Evolutionary conservation across 1,284 basidiomycete species (phyloP).

Genomic region (Sporisorium reilianum): DNA sequence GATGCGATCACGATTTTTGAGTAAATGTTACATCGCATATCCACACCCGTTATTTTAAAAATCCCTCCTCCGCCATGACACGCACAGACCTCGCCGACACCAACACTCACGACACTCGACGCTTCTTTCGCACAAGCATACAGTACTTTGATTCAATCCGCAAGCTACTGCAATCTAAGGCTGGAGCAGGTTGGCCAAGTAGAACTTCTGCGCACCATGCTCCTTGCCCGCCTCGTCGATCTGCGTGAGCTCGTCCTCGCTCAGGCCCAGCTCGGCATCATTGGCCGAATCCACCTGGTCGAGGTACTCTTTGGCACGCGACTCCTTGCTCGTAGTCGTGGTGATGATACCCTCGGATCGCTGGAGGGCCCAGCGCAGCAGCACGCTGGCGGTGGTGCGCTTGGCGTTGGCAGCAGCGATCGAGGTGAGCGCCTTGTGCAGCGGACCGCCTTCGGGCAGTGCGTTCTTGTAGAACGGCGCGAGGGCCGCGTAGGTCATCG

Average conservation of each 20-base stretch:
- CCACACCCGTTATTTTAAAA: background rate
- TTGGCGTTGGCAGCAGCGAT: constrained; percentile 42
- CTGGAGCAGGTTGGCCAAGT: constrained; percentile 43
- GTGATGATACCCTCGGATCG: constrained; percentile 53
- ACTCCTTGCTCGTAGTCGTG: constrained; percentile 51
- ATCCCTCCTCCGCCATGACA: background rate
- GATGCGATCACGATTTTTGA: constrained; percentile 31
- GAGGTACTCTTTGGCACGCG: constrained; percentile 45
- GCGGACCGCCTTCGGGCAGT: constrained; percentile 31
- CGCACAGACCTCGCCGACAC: constrained; percentile 4
- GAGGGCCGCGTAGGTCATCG: constrained; percentile 52
- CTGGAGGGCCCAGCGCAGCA: constrained; percentile 54
- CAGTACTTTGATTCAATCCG: background rate
- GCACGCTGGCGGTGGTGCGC: constrained; percentile 39
- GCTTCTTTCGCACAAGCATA: background rate
- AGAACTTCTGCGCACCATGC: constrained; percentile 47
- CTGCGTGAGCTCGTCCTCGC: constrained; percentile 42
- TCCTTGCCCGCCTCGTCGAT: constrained; percentile 51
- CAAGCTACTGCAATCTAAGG: constrained; percentile 6
- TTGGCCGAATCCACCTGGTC: constrained; percentile 43
- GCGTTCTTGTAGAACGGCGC: constrained; percentile 49
- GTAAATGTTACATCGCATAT: background rate
- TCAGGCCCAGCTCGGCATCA: constrained; percentile 27
- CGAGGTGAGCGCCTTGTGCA: constrained; percentile 40
- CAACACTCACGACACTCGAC: too few species aligned